Base-by-base conservation (phyloP, 331 rosid species). In the Malus hybrid region DNA sequence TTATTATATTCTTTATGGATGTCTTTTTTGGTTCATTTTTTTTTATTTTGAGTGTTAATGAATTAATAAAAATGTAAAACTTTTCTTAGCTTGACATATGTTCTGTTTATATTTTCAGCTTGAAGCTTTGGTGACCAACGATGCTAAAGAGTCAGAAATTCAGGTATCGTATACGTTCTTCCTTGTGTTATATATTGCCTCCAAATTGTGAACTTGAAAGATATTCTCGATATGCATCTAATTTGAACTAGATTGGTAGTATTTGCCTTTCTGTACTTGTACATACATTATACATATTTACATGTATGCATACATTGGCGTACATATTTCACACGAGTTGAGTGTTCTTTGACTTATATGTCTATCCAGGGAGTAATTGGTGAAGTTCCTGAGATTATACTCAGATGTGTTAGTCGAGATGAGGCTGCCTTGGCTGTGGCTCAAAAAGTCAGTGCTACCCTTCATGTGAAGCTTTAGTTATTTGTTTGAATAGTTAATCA, bases 361-460 rank as follows among this genome's bases (percentile, higher is more conserved):
- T 39, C 46, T 39, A 39, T 39, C 46, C 46, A 39, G 46, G 46
- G 46, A 39, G 46, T 39, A 9, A 39, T 39, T 39, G 46, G 46
- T 39, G 46, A 39, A 39, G 46, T 39, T 39, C 46, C 46, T 39
- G 46, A 39, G 4, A 39, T 39, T 39, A 88, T 95, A 75, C 86
- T 92, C 71, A 87, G 87, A 83, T 95, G 97, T 56, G 84, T 90
- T 57, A 90, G 99, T 82, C 92, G 97, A 72, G 99, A 95, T 78
- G 99, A 95, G 87, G 99, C 99, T 68, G 99, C 99, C 60, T 84
- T 95, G 83, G 99, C 97, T 77, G 97, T 95, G 77, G 97, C 99
- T 68, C 97, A 95, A 78, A 95, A 92, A 97, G 99, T 91, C 24
- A 48, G 74, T 15, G 55, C 34, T 66, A 7, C 62, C 22, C 73